Base-by-base conservation (phyloP, 2,329 filamentous ascomycete species). In the Colletotrichum cordylinicola region DNA sequence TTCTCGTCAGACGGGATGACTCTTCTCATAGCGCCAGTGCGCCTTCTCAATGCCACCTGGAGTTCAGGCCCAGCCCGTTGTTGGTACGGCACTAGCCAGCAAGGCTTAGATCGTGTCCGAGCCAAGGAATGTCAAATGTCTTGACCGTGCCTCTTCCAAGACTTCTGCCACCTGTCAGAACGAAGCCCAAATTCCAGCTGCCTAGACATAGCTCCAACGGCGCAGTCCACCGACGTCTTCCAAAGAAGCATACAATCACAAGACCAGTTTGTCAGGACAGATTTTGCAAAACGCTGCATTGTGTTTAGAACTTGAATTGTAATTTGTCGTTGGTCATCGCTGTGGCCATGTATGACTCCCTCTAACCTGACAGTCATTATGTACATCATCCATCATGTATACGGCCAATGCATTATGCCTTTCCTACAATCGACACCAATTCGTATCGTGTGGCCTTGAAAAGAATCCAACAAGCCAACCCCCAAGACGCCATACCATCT, bases 301-400 rank as follows among this genome's bases (percentile, higher is more conserved):
- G 24, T 48, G 24, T 43, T 64, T 37, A 56, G 7, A 27, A 55
- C 39, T 60, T 68, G 70, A 65, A 60, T 27, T 76, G 70, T 43
- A n/a, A 29, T 60, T 72, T 68, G 39, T 67, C 65, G 37, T 60
- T 61, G 21, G 70, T 52, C 74, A 64, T 64, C 24, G 35, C 64
- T 69, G 16, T 60, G 58, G 64, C 70, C 70, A 64, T 68, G 43
- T 37, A 75, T 73, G 74, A 75, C 70, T 75, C 70, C 39, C 58
- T 75, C 70, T 75, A 75, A 70, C 37, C 71, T 70, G 71, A 74
- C 60, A 76, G 71, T 74, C 66, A 75, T 75, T 71, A 75, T 77
- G 72, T 67, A 70, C 55, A 67, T 77, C 72, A 77, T 76, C 68
- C 70, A 74, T 76, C 74, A 66, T 74, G 65, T 76, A 37, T 68